phyloP scores from a whole-genome alignment of 257 asterid species.

The Petrea volubilis region DNA sequence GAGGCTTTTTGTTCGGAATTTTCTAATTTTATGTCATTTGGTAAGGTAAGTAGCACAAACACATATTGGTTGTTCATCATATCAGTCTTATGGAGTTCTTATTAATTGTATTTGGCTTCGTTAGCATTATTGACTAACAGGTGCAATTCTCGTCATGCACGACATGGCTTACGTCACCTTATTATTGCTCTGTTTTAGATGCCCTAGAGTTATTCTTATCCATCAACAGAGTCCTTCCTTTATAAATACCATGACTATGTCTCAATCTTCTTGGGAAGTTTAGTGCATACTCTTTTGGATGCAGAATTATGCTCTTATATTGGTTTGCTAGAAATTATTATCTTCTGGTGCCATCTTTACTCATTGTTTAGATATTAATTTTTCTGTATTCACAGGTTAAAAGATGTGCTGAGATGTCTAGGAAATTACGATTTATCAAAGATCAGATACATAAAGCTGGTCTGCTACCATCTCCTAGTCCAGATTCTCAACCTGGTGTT shows the following conservation, averaged over 20 bases:
- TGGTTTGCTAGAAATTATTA: constrained; percentile 14
- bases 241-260: constrained; percentile 2
- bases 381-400: constrained; percentile 60
- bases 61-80: neutral
- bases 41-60: neutral
- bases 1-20: neutral
- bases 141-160: constrained; percentile 8
- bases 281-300: neutral
- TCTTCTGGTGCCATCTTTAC: constrained; percentile 11
- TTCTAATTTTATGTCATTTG: neutral
- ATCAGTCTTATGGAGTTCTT: neutral
- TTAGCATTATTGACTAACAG: neutral
- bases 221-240: neutral
- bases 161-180: neutral
- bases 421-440: constrained; percentile 87
- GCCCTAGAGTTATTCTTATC: neutral
- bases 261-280: constrained; percentile 9
- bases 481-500: constrained; percentile 80
- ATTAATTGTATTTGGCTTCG: neutral
- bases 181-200: neutral
- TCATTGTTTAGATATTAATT: constrained; percentile 21
- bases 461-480: constrained; percentile 54
- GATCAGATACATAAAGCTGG: constrained; percentile 96
- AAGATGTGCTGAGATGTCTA: constrained; percentile 99
- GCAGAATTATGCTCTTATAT: constrained; percentile 1